phyloP scores from a whole-genome alignment of 805 yeast genomes.

The Kodamaea leandrae region DNA sequence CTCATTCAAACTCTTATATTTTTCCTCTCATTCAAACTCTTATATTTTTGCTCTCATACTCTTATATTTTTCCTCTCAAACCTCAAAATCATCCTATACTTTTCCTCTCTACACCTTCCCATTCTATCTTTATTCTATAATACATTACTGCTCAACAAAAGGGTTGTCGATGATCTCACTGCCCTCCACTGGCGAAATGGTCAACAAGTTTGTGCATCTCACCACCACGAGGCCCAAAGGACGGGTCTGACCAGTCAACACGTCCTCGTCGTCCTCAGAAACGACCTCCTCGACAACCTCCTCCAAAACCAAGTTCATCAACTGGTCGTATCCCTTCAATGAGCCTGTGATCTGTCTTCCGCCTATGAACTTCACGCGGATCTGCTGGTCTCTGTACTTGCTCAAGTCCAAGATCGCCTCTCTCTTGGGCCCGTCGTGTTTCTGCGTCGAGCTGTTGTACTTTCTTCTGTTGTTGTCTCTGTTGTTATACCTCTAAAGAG shows the following conservation, averaged over 20 bases:
- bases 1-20: not conserved
- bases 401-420: slow-evolving; percentile 84
- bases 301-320: slow-evolving; percentile 76
- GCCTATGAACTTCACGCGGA: slow-evolving; percentile 78
- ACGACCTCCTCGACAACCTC: slow-evolving; percentile 64
- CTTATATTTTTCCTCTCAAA: too few relatives aligned
- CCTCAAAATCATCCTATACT: not conserved
- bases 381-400: slow-evolving; percentile 67
- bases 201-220: slow-evolving; percentile 76
- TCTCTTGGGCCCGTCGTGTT: slow-evolving; percentile 75
- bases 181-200: slow-evolving; percentile 74
- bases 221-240: slow-evolving; percentile 75
- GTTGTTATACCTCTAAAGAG: slow-evolving; percentile 5
- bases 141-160: slow-evolving; percentile 26
- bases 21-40: not conserved
- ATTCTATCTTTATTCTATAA: not conserved
- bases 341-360: slow-evolving; percentile 82
- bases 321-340: slow-evolving; percentile 79
- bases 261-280: slow-evolving; percentile 56
- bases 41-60: not conserved
- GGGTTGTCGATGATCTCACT: slow-evolving; percentile 71
- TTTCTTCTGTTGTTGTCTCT: slow-evolving; percentile 19
- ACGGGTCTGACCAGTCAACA: slow-evolving; percentile 58
- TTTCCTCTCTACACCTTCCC: not conserved
- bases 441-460: slow-evolving; percentile 19